These are phyloP conservation scores for Globisporangium cystogenes DNA, from an alignment of 352 stramenopile genomes.

Conservation along the genomic window DNA sequence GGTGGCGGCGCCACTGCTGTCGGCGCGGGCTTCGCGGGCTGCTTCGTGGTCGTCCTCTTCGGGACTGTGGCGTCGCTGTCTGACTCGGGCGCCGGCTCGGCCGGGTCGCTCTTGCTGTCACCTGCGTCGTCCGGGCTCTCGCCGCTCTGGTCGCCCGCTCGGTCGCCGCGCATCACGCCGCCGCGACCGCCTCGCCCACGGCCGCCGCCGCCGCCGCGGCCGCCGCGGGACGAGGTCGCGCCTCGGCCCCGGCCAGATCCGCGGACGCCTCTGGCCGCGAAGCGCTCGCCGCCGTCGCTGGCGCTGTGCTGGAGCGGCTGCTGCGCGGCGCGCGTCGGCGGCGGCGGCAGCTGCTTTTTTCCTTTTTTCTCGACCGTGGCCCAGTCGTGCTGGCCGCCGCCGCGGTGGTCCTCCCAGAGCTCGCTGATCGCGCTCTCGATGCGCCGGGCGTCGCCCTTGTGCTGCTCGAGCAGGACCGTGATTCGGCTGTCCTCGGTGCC, in stretches of 20 bases:
- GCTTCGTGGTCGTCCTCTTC: slow-evolving; percentile 39
- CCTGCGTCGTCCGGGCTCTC: slow-evolving; percentile 44
- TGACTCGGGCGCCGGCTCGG: slow-evolving; percentile 3
- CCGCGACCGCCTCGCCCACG: slow-evolving; percentile 33
- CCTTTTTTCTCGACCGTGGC: slow-evolving; percentile 75
- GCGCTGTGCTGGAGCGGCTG: slow-evolving; percentile 30
- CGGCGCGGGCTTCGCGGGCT: slow-evolving; percentile 29
- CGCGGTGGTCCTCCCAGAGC: slow-evolving; percentile 79
- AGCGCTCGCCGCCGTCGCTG: slow-evolving; percentile 25
- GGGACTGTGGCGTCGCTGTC: slow-evolving; percentile 11
- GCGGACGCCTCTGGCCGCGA: slow-evolving; percentile 25
- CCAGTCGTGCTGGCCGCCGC: slow-evolving; percentile 59
- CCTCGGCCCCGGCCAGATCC: slow-evolving; percentile 48
- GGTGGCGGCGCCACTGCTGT: slow-evolving; percentile 32
- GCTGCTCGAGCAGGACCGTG: slow-evolving; percentile 55
- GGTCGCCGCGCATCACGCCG: slow-evolving; percentile 19
- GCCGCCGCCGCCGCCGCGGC: slow-evolving; percentile 41
- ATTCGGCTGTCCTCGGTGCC: slow-evolving; percentile 76
- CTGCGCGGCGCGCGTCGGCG: slow-evolving; percentile 10
- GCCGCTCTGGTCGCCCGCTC: slow-evolving; percentile 14
- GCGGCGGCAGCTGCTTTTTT: slow-evolving; percentile 40
- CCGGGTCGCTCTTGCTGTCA: slow-evolving; percentile 24
- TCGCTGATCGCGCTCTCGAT: slow-evolving; percentile 78
- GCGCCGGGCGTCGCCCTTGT: slow-evolving; percentile 64
- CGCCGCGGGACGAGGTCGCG: slow-evolving; percentile 31